Evolutionary conservation across 441 rosid genomes (phyloP).

Genomic region (Eruca vesicaria): DNA sequence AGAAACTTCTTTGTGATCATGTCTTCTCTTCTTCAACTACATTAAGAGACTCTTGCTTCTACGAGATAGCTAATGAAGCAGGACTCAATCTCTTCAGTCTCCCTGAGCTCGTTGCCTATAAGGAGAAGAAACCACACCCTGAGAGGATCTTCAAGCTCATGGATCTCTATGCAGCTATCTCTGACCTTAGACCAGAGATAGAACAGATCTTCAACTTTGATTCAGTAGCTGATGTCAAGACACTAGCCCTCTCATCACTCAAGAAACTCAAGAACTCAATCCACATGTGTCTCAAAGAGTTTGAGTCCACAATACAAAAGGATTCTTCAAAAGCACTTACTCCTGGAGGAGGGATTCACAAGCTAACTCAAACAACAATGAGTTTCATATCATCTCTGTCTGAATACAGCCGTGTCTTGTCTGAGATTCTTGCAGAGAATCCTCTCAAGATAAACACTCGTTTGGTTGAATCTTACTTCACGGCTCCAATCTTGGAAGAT

Average conservation of each 20-base stretch:
- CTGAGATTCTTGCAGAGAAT: conserved; percentile 35
- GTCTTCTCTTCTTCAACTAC: conserved; percentile 47
- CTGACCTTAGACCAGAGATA: conserved; percentile 47
- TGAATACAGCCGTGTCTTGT: conserved; percentile 33
- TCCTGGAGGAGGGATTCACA: conserved; percentile 54
- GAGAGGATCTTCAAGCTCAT: conserved; percentile 46
- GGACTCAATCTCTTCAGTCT: conserved; percentile 46
- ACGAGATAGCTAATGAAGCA: conserved; percentile 49
- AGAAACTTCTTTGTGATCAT: conserved; percentile 50
- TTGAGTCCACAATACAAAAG: conserved; percentile 39
- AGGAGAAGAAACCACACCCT: conserved; percentile 23
- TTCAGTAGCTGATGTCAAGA: conserved; percentile 43
- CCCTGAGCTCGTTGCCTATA: conserved; percentile 41
- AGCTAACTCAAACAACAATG: conserved; percentile 38
- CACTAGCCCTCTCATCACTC: conserved; percentile 41
- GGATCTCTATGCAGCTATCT: conserved; percentile 45
- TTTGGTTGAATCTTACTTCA: conserved; percentile 37
- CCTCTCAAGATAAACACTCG: conserved; percentile 23
- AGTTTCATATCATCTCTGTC: conserved; percentile 39
- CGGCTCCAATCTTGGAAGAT: conserved; percentile 24
- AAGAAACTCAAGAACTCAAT: conserved; percentile 41
- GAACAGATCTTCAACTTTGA: conserved; percentile 44
- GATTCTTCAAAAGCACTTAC: conserved; percentile 36
- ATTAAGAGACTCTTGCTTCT: conserved; percentile 50
- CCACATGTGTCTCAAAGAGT: conserved; percentile 28